phyloP scores from a whole-genome alignment of 768 basidiomycete species.

The Mycena kentingensis region DNA sequence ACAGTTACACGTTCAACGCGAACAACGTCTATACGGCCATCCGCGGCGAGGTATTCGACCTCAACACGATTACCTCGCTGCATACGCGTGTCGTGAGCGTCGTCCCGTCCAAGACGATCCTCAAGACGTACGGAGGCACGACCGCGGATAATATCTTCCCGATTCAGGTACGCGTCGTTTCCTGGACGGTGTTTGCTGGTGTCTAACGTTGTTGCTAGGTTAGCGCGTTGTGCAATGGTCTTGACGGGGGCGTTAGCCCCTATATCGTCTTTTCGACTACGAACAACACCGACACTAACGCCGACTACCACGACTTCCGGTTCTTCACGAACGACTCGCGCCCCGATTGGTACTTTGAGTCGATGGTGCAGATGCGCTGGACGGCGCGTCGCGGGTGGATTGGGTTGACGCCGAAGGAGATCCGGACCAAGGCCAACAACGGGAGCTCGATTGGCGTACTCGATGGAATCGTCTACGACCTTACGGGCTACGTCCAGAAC shows the following conservation, averaged over 20 bases:
- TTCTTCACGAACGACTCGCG: constrained; percentile 84
- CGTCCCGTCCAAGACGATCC: constrained; percentile 69
- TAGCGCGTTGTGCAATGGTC: constrained; percentile 88
- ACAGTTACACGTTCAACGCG: too few species aligned
- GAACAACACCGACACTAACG: constrained; percentile 76
- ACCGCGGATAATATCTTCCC: constrained; percentile 83
- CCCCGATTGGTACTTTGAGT: constrained; percentile 98
- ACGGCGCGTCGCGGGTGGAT: constrained; percentile 85
- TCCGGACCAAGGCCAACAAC: constrained; percentile 66
- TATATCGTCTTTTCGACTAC: constrained; percentile 76
- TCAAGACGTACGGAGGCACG: constrained; percentile 78
- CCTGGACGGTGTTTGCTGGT: background rate
- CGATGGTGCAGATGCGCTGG: constrained; percentile 92
- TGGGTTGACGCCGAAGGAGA: constrained; percentile 77
- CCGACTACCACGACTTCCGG: constrained; percentile 95
- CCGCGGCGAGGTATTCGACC: too few species aligned
- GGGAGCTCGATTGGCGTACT: constrained; percentile 82
- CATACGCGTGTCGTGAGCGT: too few species aligned
- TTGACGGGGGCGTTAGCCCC: constrained; percentile 77
- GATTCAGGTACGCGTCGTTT: constrained; percentile 66
- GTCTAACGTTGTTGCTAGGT: constrained; percentile 51
- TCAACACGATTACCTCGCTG: too few species aligned
- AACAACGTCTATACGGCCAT: too few species aligned
- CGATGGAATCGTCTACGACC: constrained; percentile 82
- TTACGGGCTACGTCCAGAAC: constrained; percentile 76